These are phyloP conservation scores for Rhodotorula taiwanensis DNA, from an alignment of 768 basidiomycete species.

Conservation along the genomic window DNA sequence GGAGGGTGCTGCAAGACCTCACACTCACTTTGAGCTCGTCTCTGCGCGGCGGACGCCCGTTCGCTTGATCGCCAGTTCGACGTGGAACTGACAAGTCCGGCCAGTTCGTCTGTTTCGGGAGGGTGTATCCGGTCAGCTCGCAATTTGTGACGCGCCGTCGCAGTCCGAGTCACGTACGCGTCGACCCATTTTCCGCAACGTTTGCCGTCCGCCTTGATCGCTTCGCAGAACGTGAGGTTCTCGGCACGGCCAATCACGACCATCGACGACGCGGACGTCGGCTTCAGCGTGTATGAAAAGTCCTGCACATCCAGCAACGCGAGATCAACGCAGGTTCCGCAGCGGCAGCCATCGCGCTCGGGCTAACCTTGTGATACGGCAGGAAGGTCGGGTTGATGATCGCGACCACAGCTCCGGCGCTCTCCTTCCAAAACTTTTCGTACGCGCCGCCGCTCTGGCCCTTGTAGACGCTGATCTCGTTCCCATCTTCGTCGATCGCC, in stretches of 20 bases:
- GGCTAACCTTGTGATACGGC: conserved; percentile 46
- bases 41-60: conserved; percentile 72
- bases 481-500: conserved; percentile 53
- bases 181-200: conserved; percentile 84
- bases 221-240: conserved; percentile 80
- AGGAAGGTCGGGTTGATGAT: conserved; percentile 80
- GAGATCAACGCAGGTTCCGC: no score
- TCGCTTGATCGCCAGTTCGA: conserved; percentile 70
- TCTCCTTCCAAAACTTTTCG: conserved; percentile 74
- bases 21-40: conserved; percentile 68
- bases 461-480: conserved; percentile 57
- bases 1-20: not conserved
- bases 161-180: no score
- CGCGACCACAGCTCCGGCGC: conserved; percentile 82
- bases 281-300: conserved; percentile 79
- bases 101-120: conserved; percentile 54
- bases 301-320: conserved; percentile 50
- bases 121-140: no score
- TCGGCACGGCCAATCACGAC: conserved; percentile 75
- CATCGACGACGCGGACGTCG: conserved; percentile 70
- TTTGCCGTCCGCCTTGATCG: conserved; percentile 69
- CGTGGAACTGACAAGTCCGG: conserved; percentile 87
- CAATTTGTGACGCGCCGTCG: no score
- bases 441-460: conserved; percentile 92
- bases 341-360: no score